Evolutionary conservation across 192 early-diverging fungal genomes (phyloP).

Genomic region (Gonapodya sp.): DNA sequence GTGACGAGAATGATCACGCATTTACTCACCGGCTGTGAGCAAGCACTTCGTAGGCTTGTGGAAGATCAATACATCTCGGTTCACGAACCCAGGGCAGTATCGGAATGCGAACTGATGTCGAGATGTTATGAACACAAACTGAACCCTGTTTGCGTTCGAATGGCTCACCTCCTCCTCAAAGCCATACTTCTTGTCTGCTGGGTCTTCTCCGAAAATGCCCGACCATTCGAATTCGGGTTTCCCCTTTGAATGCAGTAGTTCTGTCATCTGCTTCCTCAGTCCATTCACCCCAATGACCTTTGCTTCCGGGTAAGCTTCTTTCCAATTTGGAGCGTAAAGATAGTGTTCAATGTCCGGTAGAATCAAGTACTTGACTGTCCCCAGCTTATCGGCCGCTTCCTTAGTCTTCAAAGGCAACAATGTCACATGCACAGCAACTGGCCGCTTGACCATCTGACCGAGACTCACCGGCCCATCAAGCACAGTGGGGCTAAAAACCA

Average conservation of each 20-base stretch:
- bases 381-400: neutral
- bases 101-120: neutral
- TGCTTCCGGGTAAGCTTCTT: neutral
- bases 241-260: neutral
- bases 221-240: neutral
- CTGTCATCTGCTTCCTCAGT: neutral
- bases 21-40: neutral
- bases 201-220: neutral
- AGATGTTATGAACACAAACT: neutral
- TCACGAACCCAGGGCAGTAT: neutral
- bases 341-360: constrained; percentile 3
- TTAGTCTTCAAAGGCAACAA: too few species aligned
- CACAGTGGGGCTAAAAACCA: neutral
- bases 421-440: too few species aligned
- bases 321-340: neutral
- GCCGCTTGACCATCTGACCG: too few species aligned
- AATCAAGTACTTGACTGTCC: neutral
- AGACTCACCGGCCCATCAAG: neutral
- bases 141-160: neutral
- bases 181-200: constrained; percentile 2
- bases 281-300: neutral
- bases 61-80: constrained; percentile 3
- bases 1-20: neutral
- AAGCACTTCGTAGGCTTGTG: neutral
- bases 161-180: constrained; percentile 3